phyloP scores from a whole-genome alignment of 2,329 filamentous ascomycete species.

The Leptographium lundbergii region DNA sequence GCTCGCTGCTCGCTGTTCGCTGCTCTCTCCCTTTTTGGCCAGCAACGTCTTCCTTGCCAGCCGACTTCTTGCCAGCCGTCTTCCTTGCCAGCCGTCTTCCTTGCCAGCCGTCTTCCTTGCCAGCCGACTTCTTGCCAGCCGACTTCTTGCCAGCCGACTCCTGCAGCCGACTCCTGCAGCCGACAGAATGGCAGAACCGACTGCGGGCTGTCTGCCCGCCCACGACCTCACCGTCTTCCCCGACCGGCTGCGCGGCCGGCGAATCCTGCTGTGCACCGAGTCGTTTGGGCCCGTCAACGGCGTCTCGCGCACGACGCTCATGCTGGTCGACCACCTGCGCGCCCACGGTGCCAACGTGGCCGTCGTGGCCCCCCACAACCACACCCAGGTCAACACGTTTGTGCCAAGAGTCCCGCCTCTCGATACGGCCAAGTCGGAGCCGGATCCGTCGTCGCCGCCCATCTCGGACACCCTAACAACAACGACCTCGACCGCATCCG shows the following conservation, averaged over 20 bases:
- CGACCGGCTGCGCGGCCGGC: slow-evolving; percentile 40
- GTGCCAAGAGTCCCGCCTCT: slow-evolving; percentile 26
- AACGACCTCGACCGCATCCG: slow-evolving; percentile 19
- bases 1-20: too few relatives aligned
- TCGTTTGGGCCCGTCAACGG: slow-evolving; percentile 62
- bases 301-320: slow-evolving; percentile 58
- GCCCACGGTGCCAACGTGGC: slow-evolving; percentile 51
- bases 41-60: too few relatives aligned
- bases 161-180: too few relatives aligned
- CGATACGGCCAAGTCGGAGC: slow-evolving; percentile 6
- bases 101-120: too few relatives aligned
- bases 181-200: not conserved
- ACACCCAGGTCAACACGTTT: slow-evolving; percentile 41
- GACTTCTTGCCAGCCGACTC: too few relatives aligned
- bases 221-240: slow-evolving; percentile 35
- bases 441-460: slow-evolving; percentile 17
- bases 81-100: too few relatives aligned
- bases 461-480: not conserved
- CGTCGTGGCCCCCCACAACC: slow-evolving; percentile 51
- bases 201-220: not conserved
- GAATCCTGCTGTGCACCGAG: slow-evolving; percentile 55
- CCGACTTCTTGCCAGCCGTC: too few relatives aligned
- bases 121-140: too few relatives aligned
- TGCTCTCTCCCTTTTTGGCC: too few relatives aligned
- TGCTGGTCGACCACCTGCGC: slow-evolving; percentile 54